These are phyloP conservation scores for Penicillium paradoxum DNA, from an alignment of 495 filamentous ascomycete genomes.

Conservation along the genomic window DNA sequence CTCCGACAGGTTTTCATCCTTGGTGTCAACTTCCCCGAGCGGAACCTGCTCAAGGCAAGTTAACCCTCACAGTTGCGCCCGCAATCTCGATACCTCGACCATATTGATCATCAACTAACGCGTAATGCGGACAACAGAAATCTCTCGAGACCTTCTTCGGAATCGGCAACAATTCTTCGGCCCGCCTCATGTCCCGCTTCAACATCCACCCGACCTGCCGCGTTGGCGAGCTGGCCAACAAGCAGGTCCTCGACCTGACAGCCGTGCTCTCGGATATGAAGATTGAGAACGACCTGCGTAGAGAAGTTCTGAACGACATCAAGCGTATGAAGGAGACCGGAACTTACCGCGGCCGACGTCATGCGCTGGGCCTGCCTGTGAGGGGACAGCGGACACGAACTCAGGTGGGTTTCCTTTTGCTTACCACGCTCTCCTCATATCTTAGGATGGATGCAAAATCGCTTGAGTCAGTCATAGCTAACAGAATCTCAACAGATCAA, in stretches of 20 bases:
- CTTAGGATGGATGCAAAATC: too few species aligned
- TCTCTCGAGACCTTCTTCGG: conserved; percentile 87
- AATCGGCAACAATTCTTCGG: conserved; percentile 65
- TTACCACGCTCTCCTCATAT: background rate
- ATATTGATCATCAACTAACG: conserved; percentile 14
- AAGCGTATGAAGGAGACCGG: conserved; percentile 84
- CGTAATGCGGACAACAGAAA: conserved; percentile 49
- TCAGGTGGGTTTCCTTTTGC: conserved; percentile 51
- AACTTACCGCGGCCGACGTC: conserved; percentile 80
- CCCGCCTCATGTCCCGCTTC: conserved; percentile 76
- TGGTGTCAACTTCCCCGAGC: conserved; percentile 78
- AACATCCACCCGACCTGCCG: conserved; percentile 77
- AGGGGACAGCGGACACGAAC: conserved; percentile 81
- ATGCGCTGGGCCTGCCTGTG: conserved; percentile 84
- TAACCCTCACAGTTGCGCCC: conserved; percentile 11
- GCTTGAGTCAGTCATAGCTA: conserved; percentile 2
- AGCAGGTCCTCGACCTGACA: conserved; percentile 73
- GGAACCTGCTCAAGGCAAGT: conserved; percentile 70
- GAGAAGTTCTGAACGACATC: conserved; percentile 77
- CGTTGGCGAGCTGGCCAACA: conserved; percentile 63
- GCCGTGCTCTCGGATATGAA: conserved; percentile 85
- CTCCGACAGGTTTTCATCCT: conserved; percentile 68
- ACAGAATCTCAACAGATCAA: conserved; percentile 48
- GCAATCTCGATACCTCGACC: conserved; percentile 1
- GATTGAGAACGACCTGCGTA: conserved; percentile 82